Evolutionary conservation across 2,329 filamentous ascomycete species (phyloP), one percentile per base, ranked within the genome.

Genomic region (Aspergillus sp.): DNA sequence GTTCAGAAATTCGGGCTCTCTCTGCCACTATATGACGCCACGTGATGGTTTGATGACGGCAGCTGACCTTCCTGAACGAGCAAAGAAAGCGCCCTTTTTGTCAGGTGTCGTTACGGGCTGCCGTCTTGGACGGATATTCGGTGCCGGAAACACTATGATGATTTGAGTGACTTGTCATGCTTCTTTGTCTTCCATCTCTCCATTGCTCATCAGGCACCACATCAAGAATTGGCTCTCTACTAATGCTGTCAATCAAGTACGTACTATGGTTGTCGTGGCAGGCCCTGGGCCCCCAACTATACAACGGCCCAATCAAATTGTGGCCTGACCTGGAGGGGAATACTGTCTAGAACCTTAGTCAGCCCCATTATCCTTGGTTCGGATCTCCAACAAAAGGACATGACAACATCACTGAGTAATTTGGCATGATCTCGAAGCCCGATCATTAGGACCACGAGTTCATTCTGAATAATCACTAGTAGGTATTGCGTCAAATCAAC

Each of bases 11-110:
- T 50, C 57, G 56, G 55, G 60, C 55, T 59, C 50, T 52, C 58
- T 64, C 57, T 36, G 50, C 60, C 60, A 49, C 28, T 53, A 38
- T 28, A 64, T 69, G 62, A 66, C 65, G 65, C 70, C 71, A 73
- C 71, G 71, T 73, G 70, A 72, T 70, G 65, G 59, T 50, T 60
- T 17, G 52, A 69, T 65, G 67, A 68, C 63, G 61, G 60, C 67
- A 70, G 66, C 65, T 67, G 66, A 68, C 65, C 64, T 62, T 57
- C 58, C 49, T 43, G 38, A 49, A 54, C 21, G 25, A 55, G 45
- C 51, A 59, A 58, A 60, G 54, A 58, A 58, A 45, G 38, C 51
- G 57, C 50, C 47, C 38, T 23, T 52, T 36, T 28, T 48, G 62
- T 64, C 54, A 62, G 57, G 52, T 55, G 53, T 55, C 23, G 23